These are phyloP conservation scores for Fusarium sp. DNA, from an alignment of 2,329 filamentous ascomycete genomes.

Conservation along the genomic window DNA sequence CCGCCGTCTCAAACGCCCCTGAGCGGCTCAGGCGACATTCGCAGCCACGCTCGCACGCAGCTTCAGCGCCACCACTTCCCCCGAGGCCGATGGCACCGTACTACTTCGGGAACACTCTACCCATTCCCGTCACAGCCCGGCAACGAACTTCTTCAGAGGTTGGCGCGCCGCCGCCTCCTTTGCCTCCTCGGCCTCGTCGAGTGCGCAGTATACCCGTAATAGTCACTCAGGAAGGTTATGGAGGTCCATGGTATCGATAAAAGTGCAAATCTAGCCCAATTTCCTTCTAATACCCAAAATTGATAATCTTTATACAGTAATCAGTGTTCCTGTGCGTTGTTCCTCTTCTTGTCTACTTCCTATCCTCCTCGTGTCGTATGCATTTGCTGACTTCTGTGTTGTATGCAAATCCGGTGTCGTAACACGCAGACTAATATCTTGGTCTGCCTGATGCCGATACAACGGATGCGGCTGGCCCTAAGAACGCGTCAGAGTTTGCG, in stretches of 20 bases:
- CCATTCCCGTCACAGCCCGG: slow-evolving; percentile 5
- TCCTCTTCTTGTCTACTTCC: neutral
- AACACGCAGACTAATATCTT: slow-evolving; percentile 29
- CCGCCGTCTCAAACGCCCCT: slow-evolving; percentile 6
- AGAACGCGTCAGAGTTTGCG: slow-evolving; percentile 49
- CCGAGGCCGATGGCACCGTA: slow-evolving; percentile 35
- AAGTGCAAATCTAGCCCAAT: slow-evolving; percentile 24
- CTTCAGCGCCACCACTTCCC: slow-evolving; percentile 31
- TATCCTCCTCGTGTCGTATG: slow-evolving; percentile 1
- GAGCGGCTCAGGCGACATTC: slow-evolving; percentile 15
- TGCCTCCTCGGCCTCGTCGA: slow-evolving; percentile 48
- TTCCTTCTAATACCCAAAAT: slow-evolving; percentile 34
- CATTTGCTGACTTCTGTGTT: slow-evolving; percentile 19
- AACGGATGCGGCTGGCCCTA: slow-evolving; percentile 43
- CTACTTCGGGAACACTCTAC: slow-evolving; percentile 26
- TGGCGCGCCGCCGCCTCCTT: slow-evolving; percentile 41
- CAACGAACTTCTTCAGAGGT: slow-evolving; percentile 43
- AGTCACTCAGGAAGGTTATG: slow-evolving; percentile 47
- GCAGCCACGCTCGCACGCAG: slow-evolving; percentile 17
- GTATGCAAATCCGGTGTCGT: neutral
- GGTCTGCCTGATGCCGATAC: slow-evolving; percentile 37
- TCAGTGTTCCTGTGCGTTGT: slow-evolving; percentile 32
- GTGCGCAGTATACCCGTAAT: slow-evolving; percentile 50
- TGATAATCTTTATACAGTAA: slow-evolving; percentile 26
- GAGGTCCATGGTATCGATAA: slow-evolving; percentile 43